phyloP scores from a whole-genome alignment of 495 filamentous ascomycete genomes.

The Jackrogersella multiformis region DNA sequence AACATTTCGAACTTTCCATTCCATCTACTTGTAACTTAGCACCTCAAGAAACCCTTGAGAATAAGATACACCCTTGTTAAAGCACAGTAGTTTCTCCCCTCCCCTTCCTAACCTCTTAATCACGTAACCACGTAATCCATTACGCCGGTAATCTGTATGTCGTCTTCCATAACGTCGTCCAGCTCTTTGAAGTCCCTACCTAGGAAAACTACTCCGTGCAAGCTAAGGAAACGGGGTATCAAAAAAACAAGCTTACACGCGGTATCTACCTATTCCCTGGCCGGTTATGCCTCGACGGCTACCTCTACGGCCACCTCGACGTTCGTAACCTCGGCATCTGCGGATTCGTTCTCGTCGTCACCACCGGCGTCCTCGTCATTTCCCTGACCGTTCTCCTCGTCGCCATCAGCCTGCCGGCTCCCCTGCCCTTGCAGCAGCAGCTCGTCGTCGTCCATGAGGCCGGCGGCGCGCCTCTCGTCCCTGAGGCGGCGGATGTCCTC shows the following conservation, averaged over 20 bases:
- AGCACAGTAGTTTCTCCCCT: not conserved
- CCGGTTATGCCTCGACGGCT: not conserved
- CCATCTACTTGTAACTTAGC: not conserved
- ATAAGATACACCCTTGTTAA: too few relatives aligned
- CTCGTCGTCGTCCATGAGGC: constrained; percentile 49
- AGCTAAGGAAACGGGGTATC: constrained; percentile 40
- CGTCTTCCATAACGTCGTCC: not conserved
- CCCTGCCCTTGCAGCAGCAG: constrained; percentile 44
- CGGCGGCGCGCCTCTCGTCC: constrained; percentile 49
- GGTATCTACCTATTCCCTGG: constrained; percentile 6
- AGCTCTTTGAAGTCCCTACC: too few relatives aligned
- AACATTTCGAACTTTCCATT: too few relatives aligned
- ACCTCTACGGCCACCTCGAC: not conserved
- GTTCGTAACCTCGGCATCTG: not conserved
- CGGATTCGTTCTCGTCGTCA: constrained; percentile 9
- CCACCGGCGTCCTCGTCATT: constrained; percentile 25
- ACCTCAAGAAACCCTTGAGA: not conserved
- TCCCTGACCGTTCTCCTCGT: constrained; percentile 32
- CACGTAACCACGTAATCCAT: too few relatives aligned
- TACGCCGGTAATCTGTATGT: not conserved
- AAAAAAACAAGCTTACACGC: constrained; percentile 28
- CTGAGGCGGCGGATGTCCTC: constrained; percentile 59
- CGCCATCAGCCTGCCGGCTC: constrained; percentile 45
- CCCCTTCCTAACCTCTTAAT: too few relatives aligned
- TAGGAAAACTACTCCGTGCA: constrained; percentile 4